A percentile compares a stretch with the other conserved stretches of the same genome.
Conservation (phyloP, 805 yeast species). For the Pichia exigua region DNA sequence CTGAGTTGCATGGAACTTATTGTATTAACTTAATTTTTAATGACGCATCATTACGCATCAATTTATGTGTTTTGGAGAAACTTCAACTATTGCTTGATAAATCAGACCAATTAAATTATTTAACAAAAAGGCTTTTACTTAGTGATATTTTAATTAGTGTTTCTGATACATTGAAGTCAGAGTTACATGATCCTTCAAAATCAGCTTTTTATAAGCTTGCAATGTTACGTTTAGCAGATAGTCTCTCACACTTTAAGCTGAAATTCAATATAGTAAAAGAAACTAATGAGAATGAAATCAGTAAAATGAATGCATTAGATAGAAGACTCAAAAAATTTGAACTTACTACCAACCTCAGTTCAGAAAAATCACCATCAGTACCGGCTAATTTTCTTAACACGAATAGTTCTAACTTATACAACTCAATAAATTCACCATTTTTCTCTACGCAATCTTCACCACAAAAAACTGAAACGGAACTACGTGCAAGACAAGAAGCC, state of each 20-base stretch:
- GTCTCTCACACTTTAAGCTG: neutral
- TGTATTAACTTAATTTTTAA: slow-evolving; percentile 2
- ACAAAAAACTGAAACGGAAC: neutral
- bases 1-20: neutral
- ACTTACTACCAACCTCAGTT: neutral
- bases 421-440: neutral
- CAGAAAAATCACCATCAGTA: neutral
- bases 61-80: neutral
- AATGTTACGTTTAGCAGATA: neutral
- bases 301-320: neutral
- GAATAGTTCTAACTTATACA: neutral
- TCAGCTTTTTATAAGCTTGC: slow-evolving; percentile 2
- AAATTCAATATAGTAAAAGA: neutral
- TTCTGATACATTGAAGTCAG: neutral
- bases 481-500: neutral
- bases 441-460: neutral
- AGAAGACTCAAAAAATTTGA: neutral
- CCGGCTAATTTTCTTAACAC: too few relatives aligned
- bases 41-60: slow-evolving; percentile 1
- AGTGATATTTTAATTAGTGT: neutral
- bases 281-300: neutral
- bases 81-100: neutral
- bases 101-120: neutral
- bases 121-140: neutral
- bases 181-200: neutral